These are phyloP conservation scores for Didymella keratinophila DNA, from an alignment of 2,329 filamentous ascomycete species.

Conservation along the genomic window DNA sequence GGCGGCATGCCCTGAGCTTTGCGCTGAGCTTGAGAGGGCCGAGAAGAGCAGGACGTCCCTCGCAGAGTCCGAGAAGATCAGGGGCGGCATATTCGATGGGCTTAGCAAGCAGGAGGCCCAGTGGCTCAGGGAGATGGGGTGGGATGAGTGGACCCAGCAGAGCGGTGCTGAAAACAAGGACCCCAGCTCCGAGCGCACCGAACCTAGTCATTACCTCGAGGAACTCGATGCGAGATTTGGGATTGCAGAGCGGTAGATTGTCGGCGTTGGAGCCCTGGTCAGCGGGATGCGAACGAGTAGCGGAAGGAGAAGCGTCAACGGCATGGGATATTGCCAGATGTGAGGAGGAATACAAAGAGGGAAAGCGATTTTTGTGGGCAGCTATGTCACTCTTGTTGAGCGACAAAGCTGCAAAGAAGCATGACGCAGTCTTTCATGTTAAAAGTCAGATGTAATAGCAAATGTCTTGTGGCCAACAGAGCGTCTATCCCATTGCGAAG, in stretches of 20 bases:
- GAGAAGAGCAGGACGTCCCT: background rate
- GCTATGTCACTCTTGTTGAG: no score
- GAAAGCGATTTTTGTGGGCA: no score
- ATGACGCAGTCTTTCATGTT: no score
- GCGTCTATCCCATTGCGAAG: no score
- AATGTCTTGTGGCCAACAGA: background rate
- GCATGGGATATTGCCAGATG: no score
- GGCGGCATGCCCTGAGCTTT: background rate
- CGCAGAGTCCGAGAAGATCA: background rate
- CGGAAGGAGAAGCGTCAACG: no score
- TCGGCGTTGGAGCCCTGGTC: background rate
- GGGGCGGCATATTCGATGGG: background rate
- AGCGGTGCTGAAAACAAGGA: no score
- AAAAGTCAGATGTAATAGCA: no score
- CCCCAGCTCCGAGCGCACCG: no score
- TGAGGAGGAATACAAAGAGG: no score
- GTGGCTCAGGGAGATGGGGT: background rate
- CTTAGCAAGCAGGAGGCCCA: background rate
- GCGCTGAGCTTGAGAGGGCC: background rate
- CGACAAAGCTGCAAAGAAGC: no score
- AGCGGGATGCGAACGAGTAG: background rate
- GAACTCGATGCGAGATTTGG: background rate
- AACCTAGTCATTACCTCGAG: background rate
- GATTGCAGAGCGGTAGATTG: background rate
- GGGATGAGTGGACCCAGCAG: background rate